Evolutionary conservation across 2,329 filamentous ascomycete species (phyloP), one percentile per base, ranked within the genome.

Genomic region (Colletotrichum tamarilloi): DNA sequence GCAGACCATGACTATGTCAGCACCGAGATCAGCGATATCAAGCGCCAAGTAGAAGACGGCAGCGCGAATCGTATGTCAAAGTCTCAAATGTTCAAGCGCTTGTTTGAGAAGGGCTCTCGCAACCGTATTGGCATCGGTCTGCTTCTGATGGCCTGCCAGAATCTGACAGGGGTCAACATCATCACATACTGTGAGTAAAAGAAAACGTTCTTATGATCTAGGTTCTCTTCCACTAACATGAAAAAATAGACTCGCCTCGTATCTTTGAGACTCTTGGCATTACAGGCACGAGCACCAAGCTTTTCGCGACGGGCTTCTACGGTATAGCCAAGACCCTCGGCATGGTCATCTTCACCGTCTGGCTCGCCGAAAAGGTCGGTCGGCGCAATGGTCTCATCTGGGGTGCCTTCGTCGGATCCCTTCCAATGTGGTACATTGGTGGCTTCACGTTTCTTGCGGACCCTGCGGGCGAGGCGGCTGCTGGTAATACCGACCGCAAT

Each of bases 31-130:
- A 80, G 83, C 52, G 87, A 90, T 73, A 90, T 90, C 73, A 85
- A 85, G 46, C 79, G 82, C 1, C 88, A 88, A 2, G 88, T 91
- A 35, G 83, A 87, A 16, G 87, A 89, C 1, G 89, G 92, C 77
- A 87, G 87, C 66, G 75, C 53, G 26, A 68, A 52, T 35, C 56
- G 52, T 2, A 58, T 74, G 49, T 74, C 70, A 14, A 74, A 69
- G 57, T 60, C 59, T 28, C 69, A 76, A 28, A 72, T 76, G 52
- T 72, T 73, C 49, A 60, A 66, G 42, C 75, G 76, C 73, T 56
- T 77, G 4, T 74, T 77, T 8, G 52, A 74, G 35, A 70, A 68
- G 64, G 74, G 77, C 57, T 67, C 76, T 35, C 71, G 77, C 35
- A 73, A 87, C 85, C 4, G 87, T 80, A 8, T 84, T 84, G 5